Evolutionary conservation across 176 grass and related monocot genomes (phyloP).

Genomic region (Aegilops bicornis): DNA sequence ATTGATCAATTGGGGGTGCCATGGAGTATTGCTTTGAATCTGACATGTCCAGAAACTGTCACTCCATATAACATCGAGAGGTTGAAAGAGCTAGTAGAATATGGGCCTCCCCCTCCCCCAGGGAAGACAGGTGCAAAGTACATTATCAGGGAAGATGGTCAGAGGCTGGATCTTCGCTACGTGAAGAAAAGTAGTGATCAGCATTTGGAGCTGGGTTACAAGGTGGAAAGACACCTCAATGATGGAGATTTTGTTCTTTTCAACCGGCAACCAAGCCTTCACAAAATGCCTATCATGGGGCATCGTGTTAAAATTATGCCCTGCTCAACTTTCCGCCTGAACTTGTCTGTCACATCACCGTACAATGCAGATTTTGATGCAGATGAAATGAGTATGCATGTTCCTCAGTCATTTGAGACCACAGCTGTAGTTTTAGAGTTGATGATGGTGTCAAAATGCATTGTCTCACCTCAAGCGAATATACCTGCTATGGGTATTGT

Average conservation of each 20-base stretch:
- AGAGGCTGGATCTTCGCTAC: constrained; percentile 88
- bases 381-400: constrained; percentile 99
- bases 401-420: constrained; percentile 95
- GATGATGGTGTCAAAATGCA: constrained; percentile 99
- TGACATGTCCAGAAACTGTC: constrained; percentile 95
- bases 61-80: constrained; percentile 98
- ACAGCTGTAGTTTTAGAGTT: constrained; percentile 90
- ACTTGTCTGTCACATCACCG: constrained; percentile 89
- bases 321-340: constrained; percentile 92
- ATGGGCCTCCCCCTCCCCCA: constrained; percentile 87
- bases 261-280: constrained; percentile 88
- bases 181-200: constrained; percentile 98
- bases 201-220: constrained; percentile 95
- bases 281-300: constrained; percentile 99
- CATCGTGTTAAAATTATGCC: constrained; percentile 98
- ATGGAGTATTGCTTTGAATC: constrained; percentile 96
- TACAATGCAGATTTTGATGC: constrained; percentile 99
- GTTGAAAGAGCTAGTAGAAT: constrained; percentile 95
- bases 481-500: constrained; percentile 93
- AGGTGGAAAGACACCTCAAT: constrained; percentile 90
- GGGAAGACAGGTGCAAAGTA: constrained; percentile 96
- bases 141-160: constrained; percentile 94
- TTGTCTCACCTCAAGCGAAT: constrained; percentile 89
- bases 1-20: constrained; percentile 95
- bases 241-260: constrained; percentile 98